A percentile compares a stretch with the other conserved stretches of the same genome.
Evolutionary conservation across 495 filamentous ascomycete species (phyloP).

Genomic region (Filosporella fistucella): DNA sequence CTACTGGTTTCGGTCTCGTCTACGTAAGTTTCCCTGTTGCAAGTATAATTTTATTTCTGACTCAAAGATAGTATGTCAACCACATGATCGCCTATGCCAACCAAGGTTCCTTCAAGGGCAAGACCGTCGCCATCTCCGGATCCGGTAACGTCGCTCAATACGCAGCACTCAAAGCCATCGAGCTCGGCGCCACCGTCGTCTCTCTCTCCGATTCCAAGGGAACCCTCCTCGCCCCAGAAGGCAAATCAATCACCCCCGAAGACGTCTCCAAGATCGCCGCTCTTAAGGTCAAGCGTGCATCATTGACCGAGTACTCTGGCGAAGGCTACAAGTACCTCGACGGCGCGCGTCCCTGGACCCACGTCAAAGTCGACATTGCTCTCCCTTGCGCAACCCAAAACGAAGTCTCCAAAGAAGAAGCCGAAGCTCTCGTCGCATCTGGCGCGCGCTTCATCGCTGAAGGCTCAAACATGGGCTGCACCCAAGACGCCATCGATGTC

Average conservation of each 20-base stretch:
- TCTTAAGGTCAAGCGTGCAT: conserved; percentile 83
- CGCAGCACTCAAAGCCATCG: conserved; percentile 93
- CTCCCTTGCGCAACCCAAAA: conserved; percentile 96
- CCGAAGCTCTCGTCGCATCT: conserved; percentile 67
- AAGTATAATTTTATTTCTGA: background rate
- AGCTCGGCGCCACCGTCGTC: conserved; percentile 88
- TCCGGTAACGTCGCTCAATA: conserved; percentile 99
- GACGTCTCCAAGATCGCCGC: conserved; percentile 72
- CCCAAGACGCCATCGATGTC: conserved; percentile 88
- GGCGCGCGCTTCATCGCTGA: conserved; percentile 89
- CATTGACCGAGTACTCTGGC: conserved; percentile 57
- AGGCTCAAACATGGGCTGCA: conserved; percentile 98
- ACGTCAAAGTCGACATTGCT: conserved; percentile 86
- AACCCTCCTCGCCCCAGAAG: conserved; percentile 63
- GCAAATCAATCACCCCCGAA: conserved; percentile 65
- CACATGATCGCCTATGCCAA: conserved; percentile 95
- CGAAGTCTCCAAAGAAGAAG: conserved; percentile 89
- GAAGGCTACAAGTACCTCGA: conserved; percentile 77
- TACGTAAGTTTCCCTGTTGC: conserved; percentile 47
- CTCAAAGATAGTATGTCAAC: conserved; percentile 60
- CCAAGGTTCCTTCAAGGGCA: conserved; percentile 82
- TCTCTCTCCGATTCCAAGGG: conserved; percentile 95
- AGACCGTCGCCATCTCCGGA: conserved; percentile 92
- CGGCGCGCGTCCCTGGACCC: conserved; percentile 85
- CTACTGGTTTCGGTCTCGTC: conserved; percentile 93